Conservation (phyloP, 805 yeast genomes). For the Peterozyma xylosa region DNA sequence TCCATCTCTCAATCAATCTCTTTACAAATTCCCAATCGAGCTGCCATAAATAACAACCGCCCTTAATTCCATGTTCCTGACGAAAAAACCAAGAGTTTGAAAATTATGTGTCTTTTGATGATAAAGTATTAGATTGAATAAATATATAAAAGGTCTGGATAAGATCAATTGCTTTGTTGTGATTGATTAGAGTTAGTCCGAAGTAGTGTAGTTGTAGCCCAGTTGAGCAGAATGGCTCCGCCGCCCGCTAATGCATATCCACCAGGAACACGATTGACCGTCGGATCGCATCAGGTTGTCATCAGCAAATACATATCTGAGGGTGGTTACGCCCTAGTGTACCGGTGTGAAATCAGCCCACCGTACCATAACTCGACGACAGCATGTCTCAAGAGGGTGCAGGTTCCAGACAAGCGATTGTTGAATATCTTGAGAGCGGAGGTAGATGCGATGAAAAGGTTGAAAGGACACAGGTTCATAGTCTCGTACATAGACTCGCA, state of each 20-base stretch:
- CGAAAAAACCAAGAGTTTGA: background rate
- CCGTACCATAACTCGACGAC: slow-evolving; percentile 41
- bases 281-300: slow-evolving; percentile 73
- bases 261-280: slow-evolving; percentile 74
- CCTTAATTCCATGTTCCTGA: background rate
- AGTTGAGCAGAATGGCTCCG: slow-evolving; percentile 21
- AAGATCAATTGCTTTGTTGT: background rate
- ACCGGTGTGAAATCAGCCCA: slow-evolving; percentile 66
- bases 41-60: too few species aligned
- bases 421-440: slow-evolving; percentile 83
- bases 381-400: slow-evolving; percentile 91
- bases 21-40: background rate
- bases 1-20: too few species aligned
- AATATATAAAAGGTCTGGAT: background rate
- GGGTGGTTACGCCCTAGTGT: slow-evolving; percentile 95
- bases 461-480: slow-evolving; percentile 69
- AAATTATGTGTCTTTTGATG: background rate
- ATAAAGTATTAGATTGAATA: background rate
- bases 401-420: slow-evolving; percentile 84
- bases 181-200: too few species aligned
- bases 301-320: slow-evolving; percentile 70
- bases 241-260: slow-evolving; percentile 58
- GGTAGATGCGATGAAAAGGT: slow-evolving; percentile 93
- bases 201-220: too few species aligned
- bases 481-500: slow-evolving; percentile 94